These are phyloP conservation scores for Ophiostoma fasciatum DNA, from an alignment of 2,329 filamentous ascomycete genomes.

Conservation along the genomic window DNA sequence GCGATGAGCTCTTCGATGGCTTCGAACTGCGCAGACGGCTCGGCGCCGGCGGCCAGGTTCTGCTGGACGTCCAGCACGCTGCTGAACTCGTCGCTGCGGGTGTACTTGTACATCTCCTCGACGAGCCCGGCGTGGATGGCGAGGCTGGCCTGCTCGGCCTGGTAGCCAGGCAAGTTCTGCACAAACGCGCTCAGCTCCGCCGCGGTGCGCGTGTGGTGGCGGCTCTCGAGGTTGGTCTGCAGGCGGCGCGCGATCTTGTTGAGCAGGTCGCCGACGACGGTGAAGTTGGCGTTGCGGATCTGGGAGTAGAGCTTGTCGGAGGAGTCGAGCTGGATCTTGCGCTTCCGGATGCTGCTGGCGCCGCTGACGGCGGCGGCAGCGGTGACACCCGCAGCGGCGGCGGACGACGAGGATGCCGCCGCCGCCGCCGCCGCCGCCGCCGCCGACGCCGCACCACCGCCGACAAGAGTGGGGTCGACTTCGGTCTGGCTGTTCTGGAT, in stretches of 20 bases:
- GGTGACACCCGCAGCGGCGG: slow-evolving; percentile 39
- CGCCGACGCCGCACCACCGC: slow-evolving; percentile 26
- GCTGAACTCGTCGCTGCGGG: slow-evolving; percentile 76
- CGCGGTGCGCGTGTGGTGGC: slow-evolving; percentile 74
- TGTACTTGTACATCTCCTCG: slow-evolving; percentile 91
- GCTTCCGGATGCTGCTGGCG: slow-evolving; percentile 45
- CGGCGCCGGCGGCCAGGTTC: slow-evolving; percentile 79
- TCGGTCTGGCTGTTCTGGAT: slow-evolving; percentile 90
- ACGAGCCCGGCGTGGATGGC: slow-evolving; percentile 83
- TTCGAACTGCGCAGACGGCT: slow-evolving; percentile 79
- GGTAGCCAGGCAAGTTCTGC: slow-evolving; percentile 79
- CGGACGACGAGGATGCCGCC: slow-evolving; percentile 16
- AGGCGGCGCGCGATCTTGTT: slow-evolving; percentile 84
- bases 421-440: slow-evolving; percentile 21
- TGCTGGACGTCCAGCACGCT: slow-evolving; percentile 87
- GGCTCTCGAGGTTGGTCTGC: slow-evolving; percentile 72
- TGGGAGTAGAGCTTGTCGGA: slow-evolving; percentile 81
- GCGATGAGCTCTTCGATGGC: slow-evolving; percentile 90
- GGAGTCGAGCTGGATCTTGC: slow-evolving; percentile 78
- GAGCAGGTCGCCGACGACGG: slow-evolving; percentile 74
- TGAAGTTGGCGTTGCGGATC: slow-evolving; percentile 85
- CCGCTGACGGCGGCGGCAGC: slow-evolving; percentile 32
- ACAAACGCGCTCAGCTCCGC: slow-evolving; percentile 91
- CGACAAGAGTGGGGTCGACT: slow-evolving; percentile 79
- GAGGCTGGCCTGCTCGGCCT: slow-evolving; percentile 85